Base-by-base conservation (phyloP, 2,329 filamentous ascomycete species). In the Fusarium metavorans region DNA sequence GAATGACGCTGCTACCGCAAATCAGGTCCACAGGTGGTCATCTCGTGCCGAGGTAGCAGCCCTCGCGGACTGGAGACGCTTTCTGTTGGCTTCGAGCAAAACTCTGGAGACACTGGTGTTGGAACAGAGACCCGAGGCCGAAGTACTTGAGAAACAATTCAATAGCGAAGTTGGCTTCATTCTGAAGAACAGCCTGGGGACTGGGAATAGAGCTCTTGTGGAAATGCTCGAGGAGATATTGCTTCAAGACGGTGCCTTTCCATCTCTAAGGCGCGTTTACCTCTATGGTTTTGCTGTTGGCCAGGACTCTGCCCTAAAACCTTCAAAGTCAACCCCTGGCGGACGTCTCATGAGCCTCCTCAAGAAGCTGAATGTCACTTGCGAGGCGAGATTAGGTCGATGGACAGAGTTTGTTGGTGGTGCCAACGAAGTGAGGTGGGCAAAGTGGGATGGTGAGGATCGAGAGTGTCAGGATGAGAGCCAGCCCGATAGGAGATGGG, bases 21-120 rank as follows among this genome's bases (percentile, higher is more conserved):
- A 60, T 4, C 67, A 73, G 5, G n/a, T 11, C 9, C 59, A 68
- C 6, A 32, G 43, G 1, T 77, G 74, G 74, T 77, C 74, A 13
- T 16, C 3, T 1, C 1, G 1, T 0, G 60, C 74, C 0, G 72
- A 77, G 6, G 13, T 10, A 1, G 20, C 64, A 4, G 18, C 37
- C 2, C 18, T 70, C 6, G 25, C 39, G 1, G n/a, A 54, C 9
- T 76, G 72, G 67, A 41, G 27, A 9, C 25, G 6, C 0, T 7
- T 77, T 1, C 20, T 77, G 0, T 4, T 34, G 1, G 60, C 60
- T 8, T 70, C 67, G 8, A 57, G 27, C 8, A 7, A 16, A 5
- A 60, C 43, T 1, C 39, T 76, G 0, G 70, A 74, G 30, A 73
- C 67, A 3, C 34, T 76, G 8, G 65, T 76, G 0, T 3, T 76